phyloP scores from a whole-genome alignment of 1,139 yeast species.

The Saccharomyces hybrid region DNA sequence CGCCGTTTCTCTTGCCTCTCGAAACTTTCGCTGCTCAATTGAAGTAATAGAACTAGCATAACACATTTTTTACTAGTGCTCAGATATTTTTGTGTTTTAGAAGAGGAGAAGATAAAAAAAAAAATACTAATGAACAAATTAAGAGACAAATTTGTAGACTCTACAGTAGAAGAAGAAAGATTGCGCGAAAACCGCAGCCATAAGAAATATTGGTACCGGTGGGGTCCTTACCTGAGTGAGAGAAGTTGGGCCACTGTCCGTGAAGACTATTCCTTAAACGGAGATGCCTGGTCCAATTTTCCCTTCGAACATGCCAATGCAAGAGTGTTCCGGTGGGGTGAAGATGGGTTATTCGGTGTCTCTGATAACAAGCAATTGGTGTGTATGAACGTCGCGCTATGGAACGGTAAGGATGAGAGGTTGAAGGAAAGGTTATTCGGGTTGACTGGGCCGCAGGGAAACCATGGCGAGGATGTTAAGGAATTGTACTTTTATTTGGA shows the following conservation, averaged over 20 bases:
- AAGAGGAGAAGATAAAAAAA: background rate
- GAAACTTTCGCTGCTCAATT: background rate
- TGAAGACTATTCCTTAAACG: slow-evolving; percentile 81
- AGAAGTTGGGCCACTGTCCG: slow-evolving; percentile 92
- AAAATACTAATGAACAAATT: slow-evolving; percentile 14
- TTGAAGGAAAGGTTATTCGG: slow-evolving; percentile 87
- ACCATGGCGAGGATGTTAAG: slow-evolving; percentile 94
- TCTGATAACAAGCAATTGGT: slow-evolving; percentile 77
- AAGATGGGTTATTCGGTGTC: slow-evolving; percentile 91
- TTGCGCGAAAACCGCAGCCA: slow-evolving; percentile 51
- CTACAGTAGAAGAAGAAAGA: slow-evolving; percentile 62
- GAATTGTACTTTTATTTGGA: slow-evolving; percentile 81
- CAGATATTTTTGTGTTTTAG: background rate
- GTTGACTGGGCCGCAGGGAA: slow-evolving; percentile 86
- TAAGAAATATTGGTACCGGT: slow-evolving; percentile 66
- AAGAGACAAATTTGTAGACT: slow-evolving; percentile 27
- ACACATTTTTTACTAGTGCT: background rate
- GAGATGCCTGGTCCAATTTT: slow-evolving; percentile 91
- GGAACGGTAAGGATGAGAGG: slow-evolving; percentile 87
- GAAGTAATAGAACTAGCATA: background rate
- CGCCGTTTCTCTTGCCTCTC: background rate
- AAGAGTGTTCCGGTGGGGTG: slow-evolving; percentile 92
- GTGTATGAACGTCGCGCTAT: slow-evolving; percentile 72
- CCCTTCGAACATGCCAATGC: slow-evolving; percentile 83
- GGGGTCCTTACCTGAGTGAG: slow-evolving; percentile 93